Evolutionary conservation across 495 filamentous ascomycete genomes (phyloP).

Genomic region (Aspergillus wentii): DNA sequence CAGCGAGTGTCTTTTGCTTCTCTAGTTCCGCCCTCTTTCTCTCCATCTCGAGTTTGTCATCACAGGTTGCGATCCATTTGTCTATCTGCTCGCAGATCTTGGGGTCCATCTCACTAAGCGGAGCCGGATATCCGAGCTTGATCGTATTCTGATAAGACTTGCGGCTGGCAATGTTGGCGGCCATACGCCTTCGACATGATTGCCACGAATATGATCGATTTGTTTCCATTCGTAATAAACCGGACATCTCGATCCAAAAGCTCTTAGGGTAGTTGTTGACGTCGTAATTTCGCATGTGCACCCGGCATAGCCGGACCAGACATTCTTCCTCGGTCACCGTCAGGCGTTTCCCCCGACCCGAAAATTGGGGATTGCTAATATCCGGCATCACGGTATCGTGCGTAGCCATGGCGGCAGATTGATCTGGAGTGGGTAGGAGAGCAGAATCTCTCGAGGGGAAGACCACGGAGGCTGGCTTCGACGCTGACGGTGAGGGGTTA

Average conservation of each 20-base stretch:
- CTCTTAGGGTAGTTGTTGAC: slow-evolving; percentile 7
- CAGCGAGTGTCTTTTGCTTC: too few species aligned
- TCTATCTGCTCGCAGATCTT: too few species aligned
- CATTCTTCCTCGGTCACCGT: slow-evolving; percentile 11
- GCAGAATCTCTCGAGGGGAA: background rate
- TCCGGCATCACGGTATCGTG: too few species aligned
- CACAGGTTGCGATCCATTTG: too few species aligned
- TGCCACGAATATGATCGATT: slow-evolving; percentile 18
- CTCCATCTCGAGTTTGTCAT: too few species aligned
- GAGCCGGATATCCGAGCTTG: too few species aligned
- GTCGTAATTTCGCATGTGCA: slow-evolving; percentile 8
- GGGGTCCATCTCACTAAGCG: too few species aligned
- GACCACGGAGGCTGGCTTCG: background rate
- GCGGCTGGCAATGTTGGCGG: slow-evolving; percentile 8
- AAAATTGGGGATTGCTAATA: background rate
- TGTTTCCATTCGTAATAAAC: slow-evolving; percentile 6
- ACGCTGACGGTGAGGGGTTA: background rate
- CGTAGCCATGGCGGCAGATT: too few species aligned
- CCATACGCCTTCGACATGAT: slow-evolving; percentile 20
- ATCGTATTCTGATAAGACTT: slow-evolving; percentile 5
- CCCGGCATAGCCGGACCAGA: slow-evolving; percentile 14
- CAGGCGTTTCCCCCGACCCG: slow-evolving; percentile 13
- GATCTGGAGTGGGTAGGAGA: background rate
- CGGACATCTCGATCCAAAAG: slow-evolving; percentile 17
- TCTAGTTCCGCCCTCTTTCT: too few species aligned